Percentiles rank a stretch among this genome's conserved stretches.
Conservation (phyloP, 2,329 filamentous ascomycete genomes). For the Bipolaris sorokiniana region DNA sequence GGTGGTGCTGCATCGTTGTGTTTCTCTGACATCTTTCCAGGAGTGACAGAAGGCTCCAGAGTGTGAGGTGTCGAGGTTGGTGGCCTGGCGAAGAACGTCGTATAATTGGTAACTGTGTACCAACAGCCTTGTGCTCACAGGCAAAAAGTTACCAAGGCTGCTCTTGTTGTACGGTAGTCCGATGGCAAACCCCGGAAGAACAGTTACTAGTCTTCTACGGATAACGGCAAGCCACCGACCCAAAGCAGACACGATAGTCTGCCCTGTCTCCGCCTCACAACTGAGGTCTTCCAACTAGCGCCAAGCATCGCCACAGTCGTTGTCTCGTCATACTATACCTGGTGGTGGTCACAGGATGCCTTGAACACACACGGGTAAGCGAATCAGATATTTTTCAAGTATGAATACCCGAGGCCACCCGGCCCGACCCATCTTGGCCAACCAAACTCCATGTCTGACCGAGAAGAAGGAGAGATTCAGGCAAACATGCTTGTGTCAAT, state of each 20-base stretch:
- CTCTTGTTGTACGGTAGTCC: background rate
- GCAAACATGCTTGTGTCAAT: background rate
- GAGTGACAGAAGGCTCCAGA: no score
- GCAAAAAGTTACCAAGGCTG: no score
- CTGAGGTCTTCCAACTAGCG: background rate
- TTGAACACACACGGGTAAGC: slow-evolving; percentile 2
- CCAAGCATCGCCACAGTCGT: background rate
- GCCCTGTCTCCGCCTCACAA: background rate
- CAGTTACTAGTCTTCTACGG: slow-evolving; percentile 1
- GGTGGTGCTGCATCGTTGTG: slow-evolving; percentile 11
- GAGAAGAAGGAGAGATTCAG: slow-evolving; percentile 1
- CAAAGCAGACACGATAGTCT: background rate
- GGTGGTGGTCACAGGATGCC: background rate
- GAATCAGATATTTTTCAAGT: slow-evolving; percentile 9
- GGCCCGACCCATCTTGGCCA: slow-evolving; percentile 20
- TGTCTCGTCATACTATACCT: slow-evolving; percentile 16
- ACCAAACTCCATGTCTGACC: background rate
- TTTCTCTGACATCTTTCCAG: slow-evolving; percentile 17
- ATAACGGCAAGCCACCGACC: slow-evolving; percentile 11
- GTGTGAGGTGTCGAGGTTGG: background rate
- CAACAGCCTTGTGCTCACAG: no score
- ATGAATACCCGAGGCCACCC: slow-evolving; percentile 3
- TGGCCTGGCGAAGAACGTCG: background rate
- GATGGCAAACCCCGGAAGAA: slow-evolving; percentile 4
- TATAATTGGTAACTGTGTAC: no score